Conservation (phyloP, 2,329 filamentous ascomycete genomes). For the Aspergillus texensis region DNA sequence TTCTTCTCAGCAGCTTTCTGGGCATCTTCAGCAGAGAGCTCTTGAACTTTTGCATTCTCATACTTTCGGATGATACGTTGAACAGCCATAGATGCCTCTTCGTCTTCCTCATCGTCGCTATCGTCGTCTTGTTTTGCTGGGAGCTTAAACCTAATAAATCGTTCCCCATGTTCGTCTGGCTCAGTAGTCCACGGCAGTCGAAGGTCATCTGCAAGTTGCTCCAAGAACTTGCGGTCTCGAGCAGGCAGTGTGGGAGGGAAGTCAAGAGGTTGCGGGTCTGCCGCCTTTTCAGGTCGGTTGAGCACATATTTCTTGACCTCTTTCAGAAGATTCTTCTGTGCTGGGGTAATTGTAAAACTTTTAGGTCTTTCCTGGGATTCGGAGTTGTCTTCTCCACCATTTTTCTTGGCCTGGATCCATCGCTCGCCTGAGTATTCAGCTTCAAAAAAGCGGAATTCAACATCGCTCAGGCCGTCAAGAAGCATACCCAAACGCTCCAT, state of each 20-base stretch:
- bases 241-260: constrained; percentile 74
- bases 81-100: constrained; percentile 81
- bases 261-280: constrained; percentile 62
- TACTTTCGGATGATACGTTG: constrained; percentile 85
- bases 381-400: constrained; percentile 67
- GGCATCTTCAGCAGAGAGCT: constrained; percentile 76
- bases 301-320: constrained; percentile 81
- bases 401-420: constrained; percentile 89
- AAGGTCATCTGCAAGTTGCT: constrained; percentile 75
- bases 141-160: constrained; percentile 66
- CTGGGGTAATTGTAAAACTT: constrained; percentile 73
- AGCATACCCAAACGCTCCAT: constrained; percentile 75
- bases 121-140: constrained; percentile 54
- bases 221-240: constrained; percentile 87
- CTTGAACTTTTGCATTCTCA: constrained; percentile 83
- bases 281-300: constrained; percentile 60
- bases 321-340: constrained; percentile 80
- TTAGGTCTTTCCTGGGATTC: constrained; percentile 59
- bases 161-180: constrained; percentile 65
- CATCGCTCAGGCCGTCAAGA: constrained; percentile 80
- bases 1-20: constrained; percentile 77
- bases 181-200: constrained; percentile 67
- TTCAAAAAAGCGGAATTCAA: constrained; percentile 93
- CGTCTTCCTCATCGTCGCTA: constrained; percentile 72
- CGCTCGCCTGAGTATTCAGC: constrained; percentile 82